Evolutionary conservation across 2,329 filamentous ascomycete species (phyloP), one percentile per base, ranked within the genome.

Genomic region (Fusarium brachygibbosum): DNA sequence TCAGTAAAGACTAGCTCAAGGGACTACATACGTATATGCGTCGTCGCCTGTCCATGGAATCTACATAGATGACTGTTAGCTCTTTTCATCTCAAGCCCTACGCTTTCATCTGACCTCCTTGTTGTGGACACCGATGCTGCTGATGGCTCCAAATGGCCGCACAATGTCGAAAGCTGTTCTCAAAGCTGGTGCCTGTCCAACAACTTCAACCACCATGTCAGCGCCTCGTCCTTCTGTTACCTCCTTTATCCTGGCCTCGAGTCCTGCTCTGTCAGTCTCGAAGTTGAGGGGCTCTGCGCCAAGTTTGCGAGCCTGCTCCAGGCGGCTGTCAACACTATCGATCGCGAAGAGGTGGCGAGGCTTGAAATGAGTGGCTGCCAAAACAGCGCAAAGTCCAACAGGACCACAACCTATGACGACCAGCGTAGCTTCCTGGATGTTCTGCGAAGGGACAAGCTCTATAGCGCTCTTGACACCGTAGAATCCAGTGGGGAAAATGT

Each of bases 241-340:
- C 71, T 92, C 91, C 75, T 89, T 89, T 54, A 97, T 89, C 54
- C 91, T 87, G 71, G 86, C 84, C 57, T 89, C 81, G 77, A 97
- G 85, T 5, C 85, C 88, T 38, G 90, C 87, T 48, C 85, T 85
- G 63, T 93, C 87, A 3, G 83, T 88, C 75, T 86, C 80, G 79
- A 95, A 95, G 77, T 97, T 94, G 80, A 94, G 89, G 1, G 93
- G 90, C 79, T 95, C 93, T 4, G 93, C 94, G 4, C 94, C 94
- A 1, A 97, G 83, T 4, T 82, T 85, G 76, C 84, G 87, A 25
- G 94, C 94, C 41, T 93, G 83, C 53, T 91, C 88, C 41, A 98
- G 84, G 58, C 94, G 86, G 63, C 88, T 90, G 4, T 91, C 88
- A 10, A 97, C 88, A 11, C 90, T 90, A 79, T 97, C 93, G 49